phyloP scores from a whole-genome alignment of 495 filamentous ascomycete genomes.

The Chaetomium cochliodes region DNA sequence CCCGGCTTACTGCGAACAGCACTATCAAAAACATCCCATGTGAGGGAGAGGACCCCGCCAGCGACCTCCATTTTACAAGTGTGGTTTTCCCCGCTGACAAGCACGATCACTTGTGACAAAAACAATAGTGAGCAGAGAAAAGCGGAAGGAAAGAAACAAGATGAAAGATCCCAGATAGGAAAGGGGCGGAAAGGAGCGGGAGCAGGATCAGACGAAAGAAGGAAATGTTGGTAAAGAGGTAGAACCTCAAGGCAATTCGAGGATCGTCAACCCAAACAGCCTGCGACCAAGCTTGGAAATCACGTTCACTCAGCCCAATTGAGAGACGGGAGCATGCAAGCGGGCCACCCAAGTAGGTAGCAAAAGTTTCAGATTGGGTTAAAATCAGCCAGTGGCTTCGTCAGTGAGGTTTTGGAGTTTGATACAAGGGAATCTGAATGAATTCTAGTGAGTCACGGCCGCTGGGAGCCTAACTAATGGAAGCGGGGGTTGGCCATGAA shows the following conservation, averaged over 20 bases:
- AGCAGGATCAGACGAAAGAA: neutral
- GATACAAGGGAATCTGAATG: neutral
- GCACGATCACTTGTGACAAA: neutral
- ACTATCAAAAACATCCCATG: conserved; percentile 37
- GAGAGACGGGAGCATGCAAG: too few relatives aligned
- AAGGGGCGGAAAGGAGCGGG: neutral
- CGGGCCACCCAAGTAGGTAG: too few relatives aligned
- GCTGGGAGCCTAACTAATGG: conserved; percentile 3
- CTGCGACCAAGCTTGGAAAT: too few relatives aligned
- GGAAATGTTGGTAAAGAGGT: too few relatives aligned
- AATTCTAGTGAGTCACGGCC: conserved; percentile 1
- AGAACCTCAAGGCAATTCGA: too few relatives aligned
- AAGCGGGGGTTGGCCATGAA: neutral
- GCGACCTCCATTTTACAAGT: conserved; percentile 27
- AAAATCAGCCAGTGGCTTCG: neutral
- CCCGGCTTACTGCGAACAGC: conserved; percentile 27
- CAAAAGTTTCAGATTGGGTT: neutral
- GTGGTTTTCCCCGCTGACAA: neutral
- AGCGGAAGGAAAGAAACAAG: neutral
- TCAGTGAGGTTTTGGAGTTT: neutral
- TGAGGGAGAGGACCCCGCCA: conserved; percentile 31
- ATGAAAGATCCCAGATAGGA: neutral
- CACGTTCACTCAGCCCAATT: too few relatives aligned
- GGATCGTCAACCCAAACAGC: too few relatives aligned
- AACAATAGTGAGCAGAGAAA: neutral